Conservation (phyloP, 805 yeast species). For the Candida parachauliodes region DNA sequence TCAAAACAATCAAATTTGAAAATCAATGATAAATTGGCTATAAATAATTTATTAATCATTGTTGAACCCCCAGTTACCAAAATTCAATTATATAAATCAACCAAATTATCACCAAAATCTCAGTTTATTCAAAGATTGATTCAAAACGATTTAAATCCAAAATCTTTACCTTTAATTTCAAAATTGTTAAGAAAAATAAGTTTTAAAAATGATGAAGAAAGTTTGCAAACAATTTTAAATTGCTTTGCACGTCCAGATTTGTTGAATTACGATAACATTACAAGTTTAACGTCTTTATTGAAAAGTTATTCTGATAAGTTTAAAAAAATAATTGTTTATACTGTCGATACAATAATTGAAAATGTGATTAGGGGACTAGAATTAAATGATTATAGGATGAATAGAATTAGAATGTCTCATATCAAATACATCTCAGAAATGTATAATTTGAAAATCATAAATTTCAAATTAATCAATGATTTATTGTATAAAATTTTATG, state of each 20-base stretch:
- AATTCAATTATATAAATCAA: conserved; percentile 15
- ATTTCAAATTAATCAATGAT: conserved; percentile 44
- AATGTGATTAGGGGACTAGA: conserved; percentile 65
- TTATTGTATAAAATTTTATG: conserved; percentile 55
- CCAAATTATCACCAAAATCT: conserved; percentile 32
- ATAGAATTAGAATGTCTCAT: conserved; percentile 60
- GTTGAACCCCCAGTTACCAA: conserved; percentile 54
- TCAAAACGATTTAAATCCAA: conserved; percentile 44
- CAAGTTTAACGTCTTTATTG: conserved; percentile 47
- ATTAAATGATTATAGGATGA: conserved; percentile 51
- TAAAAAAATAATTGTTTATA: conserved; percentile 38
- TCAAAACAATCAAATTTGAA: conserved; percentile 48
- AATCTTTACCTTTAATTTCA: conserved; percentile 20
- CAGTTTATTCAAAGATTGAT: conserved; percentile 36
- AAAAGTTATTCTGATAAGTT: conserved; percentile 22
- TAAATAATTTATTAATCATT: conserved; percentile 52
- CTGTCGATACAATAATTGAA: conserved; percentile 65
- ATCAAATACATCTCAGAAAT: conserved; percentile 59
- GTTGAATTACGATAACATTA: conserved; percentile 55
- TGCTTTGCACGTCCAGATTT: conserved; percentile 60
- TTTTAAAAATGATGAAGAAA: conserved; percentile 40
- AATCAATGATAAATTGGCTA: conserved; percentile 53
- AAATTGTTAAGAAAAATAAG: conserved; percentile 40
- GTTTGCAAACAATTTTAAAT: conserved; percentile 27
- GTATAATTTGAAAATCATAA: conserved; percentile 45